A percentile compares a stretch with the other conserved stretches of the same genome.
Conservation (phyloP, 202 grass and related monocot genomes). For the Digitaria exilis region DNA sequence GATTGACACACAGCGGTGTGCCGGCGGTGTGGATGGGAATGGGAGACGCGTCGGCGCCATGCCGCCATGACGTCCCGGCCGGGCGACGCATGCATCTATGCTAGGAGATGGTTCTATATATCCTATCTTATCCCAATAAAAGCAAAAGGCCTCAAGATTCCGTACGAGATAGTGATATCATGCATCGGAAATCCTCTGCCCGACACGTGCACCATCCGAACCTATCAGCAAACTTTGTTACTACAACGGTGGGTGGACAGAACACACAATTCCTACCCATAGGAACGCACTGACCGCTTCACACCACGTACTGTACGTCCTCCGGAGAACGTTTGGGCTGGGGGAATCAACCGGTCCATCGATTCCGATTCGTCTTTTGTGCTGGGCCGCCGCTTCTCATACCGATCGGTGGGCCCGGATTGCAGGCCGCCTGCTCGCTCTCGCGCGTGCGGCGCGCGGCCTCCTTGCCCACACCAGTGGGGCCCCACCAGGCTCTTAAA, state of each 20-base stretch:
- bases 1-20: no score
- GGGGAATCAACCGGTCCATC: background rate
- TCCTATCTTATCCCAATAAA: background rate
- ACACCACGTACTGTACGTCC: no score
- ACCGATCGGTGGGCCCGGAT: background rate
- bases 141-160: background rate
- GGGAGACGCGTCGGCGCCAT: no score
- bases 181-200: no score
- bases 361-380: background rate
- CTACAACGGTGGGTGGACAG: background rate
- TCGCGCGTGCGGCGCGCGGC: background rate
- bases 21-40: no score
- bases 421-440: background rate
- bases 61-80: no score
- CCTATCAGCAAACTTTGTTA: background rate
- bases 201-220: no score
- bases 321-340: background rate
- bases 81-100: no score
- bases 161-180: background rate
- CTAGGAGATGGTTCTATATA: no score
- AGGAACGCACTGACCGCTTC: background rate
- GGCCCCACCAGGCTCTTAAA: background rate
- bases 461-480: background rate
- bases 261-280: background rate
- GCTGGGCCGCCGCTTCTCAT: background rate